These are phyloP conservation scores for Pseudogymnoascus sp. DNA, from an alignment of 2,329 filamentous ascomycete species.

Conservation along the genomic window DNA sequence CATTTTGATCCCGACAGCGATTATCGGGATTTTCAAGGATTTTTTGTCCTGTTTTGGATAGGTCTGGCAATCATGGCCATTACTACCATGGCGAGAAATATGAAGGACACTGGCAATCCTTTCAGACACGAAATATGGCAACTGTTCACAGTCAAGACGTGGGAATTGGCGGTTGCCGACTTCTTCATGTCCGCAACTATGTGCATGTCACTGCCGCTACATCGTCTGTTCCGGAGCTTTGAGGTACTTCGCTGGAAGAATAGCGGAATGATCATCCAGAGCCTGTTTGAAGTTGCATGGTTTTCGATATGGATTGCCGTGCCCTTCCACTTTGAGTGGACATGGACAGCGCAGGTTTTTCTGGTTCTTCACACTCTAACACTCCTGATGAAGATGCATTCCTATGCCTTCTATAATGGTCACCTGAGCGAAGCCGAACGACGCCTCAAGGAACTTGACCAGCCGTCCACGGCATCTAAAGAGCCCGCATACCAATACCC, in stretches of 20 bases:
- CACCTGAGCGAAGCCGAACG: constrained; percentile 83
- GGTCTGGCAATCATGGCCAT: constrained; percentile 93
- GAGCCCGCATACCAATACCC: constrained; percentile 71
- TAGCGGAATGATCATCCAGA: constrained; percentile 76
- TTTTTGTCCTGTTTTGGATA: constrained; percentile 98
- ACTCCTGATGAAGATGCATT: constrained; percentile 98
- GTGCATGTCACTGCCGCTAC: constrained; percentile 62
- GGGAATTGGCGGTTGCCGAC: constrained; percentile 78
- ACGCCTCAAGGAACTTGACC: constrained; percentile 70
- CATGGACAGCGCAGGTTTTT: constrained; percentile 96
- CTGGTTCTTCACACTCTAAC: constrained; percentile 84
- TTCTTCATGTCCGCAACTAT: constrained; percentile 76
- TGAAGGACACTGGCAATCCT: constrained; percentile 86
- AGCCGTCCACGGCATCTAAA: constrained; percentile 60
- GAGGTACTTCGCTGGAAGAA: constrained; percentile 60
- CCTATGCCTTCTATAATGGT: constrained; percentile 96
- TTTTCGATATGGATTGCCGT: constrained; percentile 72
- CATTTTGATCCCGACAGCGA: constrained; percentile 92
- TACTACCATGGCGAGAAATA: constrained; percentile 84
- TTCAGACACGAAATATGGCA: constrained; percentile 81
- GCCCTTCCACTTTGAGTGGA: constrained; percentile 82
- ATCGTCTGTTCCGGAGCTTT: constrained; percentile 53
- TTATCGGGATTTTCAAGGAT: constrained; percentile 89
- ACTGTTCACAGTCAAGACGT: constrained; percentile 79
- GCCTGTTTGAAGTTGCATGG: constrained; percentile 72